These are phyloP conservation scores for Fusarium musae DNA, from an alignment of 2,329 filamentous ascomycete genomes.

Conservation along the genomic window DNA sequence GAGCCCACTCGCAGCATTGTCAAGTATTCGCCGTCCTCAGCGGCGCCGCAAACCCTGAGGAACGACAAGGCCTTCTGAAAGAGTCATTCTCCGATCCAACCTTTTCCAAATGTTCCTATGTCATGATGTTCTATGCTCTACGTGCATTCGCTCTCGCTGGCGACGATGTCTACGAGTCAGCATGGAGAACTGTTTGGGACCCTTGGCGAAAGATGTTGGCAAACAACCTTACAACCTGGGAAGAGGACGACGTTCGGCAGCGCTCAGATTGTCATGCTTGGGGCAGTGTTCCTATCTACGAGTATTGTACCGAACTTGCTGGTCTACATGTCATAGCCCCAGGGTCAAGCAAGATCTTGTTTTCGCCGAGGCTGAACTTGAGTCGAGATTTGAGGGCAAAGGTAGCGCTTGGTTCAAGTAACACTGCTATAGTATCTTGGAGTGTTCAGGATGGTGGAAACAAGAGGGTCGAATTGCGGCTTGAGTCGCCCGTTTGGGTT, in stretches of 20 bases:
- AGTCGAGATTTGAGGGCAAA: neutral
- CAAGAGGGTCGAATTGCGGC: neutral
- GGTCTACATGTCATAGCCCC: neutral
- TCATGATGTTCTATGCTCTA: neutral
- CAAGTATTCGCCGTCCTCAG: neutral
- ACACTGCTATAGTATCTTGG: neutral
- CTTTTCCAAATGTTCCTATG: neutral
- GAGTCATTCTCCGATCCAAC: fast-evolving
- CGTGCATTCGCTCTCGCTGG: neutral
- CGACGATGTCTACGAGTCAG: neutral
- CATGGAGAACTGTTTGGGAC: neutral
- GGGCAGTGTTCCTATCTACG: neutral
- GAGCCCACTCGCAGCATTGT: neutral
- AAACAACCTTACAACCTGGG: neutral
- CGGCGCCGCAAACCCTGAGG: neutral
- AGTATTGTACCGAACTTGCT: neutral
- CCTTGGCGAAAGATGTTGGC: neutral
- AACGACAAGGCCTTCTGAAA: fast-evolving
- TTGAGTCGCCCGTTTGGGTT: neutral
- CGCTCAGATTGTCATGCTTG: neutral
- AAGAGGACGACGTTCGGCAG: neutral
- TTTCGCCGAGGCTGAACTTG: neutral
- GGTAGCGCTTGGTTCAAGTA: neutral
- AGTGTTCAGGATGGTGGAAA: neutral
- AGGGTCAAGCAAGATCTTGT: neutral